Conservation (phyloP, 2,329 filamentous ascomycete genomes). For the Trichoderma lentiforme region DNA sequence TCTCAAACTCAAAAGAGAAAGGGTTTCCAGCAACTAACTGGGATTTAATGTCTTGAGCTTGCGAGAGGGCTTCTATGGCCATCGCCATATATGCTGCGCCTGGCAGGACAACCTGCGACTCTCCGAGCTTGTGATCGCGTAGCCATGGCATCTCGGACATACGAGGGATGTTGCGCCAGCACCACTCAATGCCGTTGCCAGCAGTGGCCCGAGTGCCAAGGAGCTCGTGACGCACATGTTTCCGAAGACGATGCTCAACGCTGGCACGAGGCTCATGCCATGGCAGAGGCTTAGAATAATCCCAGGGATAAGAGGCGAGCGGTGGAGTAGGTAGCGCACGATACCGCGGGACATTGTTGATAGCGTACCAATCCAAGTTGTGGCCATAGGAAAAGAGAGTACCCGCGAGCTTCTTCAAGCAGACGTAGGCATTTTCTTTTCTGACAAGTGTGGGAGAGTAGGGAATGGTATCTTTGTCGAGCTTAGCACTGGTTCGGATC, state of each 20-base stretch:
- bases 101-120: conserved; percentile 47
- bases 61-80: conserved; percentile 38
- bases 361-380: conserved; percentile 36
- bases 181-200: conserved; percentile 29
- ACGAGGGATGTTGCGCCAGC: conserved; percentile 47
- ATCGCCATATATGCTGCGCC: conserved; percentile 43
- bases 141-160: conserved; percentile 52
- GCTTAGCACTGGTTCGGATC: conserved; percentile 38
- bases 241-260: conserved; percentile 37
- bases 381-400: conserved; percentile 42
- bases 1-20: conserved; percentile 24
- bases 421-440: conserved; percentile 36
- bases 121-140: conserved; percentile 50
- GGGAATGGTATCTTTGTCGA: conserved; percentile 32
- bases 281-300: conserved; percentile 31
- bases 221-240: conserved; percentile 39
- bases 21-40: background rate
- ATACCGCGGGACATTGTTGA: background rate
- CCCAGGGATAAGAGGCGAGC: conserved; percentile 34
- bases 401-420: conserved; percentile 33
- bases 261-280: conserved; percentile 25
- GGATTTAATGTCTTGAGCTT: conserved; percentile 22
- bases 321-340: conserved; percentile 5
- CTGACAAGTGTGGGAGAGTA: conserved; percentile 36
- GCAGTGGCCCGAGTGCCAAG: conserved; percentile 35